These are phyloP conservation scores for Graphiopsis chlorocephala DNA, from an alignment of 2,329 filamentous ascomycete species.

Conservation along the genomic window DNA sequence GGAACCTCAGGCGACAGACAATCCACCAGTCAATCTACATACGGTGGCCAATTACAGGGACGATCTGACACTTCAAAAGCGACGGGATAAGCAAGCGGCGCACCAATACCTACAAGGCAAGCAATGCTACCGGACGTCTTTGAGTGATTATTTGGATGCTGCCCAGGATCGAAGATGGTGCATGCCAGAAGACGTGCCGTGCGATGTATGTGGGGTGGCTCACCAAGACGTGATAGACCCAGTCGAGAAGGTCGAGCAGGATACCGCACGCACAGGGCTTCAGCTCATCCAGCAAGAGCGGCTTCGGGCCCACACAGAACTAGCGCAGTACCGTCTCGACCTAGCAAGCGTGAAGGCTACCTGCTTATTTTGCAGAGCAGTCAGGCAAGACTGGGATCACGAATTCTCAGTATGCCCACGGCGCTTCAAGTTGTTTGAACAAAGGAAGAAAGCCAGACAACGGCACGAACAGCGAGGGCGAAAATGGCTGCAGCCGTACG, in stretches of 20 bases:
- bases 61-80: neutral
- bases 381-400: neutral
- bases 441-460: neutral
- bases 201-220: neutral
- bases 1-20: neutral
- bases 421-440: neutral
- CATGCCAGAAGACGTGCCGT: slow-evolving; percentile 12
- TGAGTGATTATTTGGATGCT: slow-evolving; percentile 7
- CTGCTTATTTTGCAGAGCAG: neutral
- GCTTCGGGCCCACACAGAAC: neutral
- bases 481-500: slow-evolving; percentile 3
- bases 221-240: neutral
- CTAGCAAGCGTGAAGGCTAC: neutral
- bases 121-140: slow-evolving; percentile 7
- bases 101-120: slow-evolving; percentile 3
- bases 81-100: neutral
- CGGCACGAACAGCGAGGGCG: neutral
- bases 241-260: neutral
- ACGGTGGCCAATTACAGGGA: neutral
- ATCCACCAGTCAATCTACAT: neutral
- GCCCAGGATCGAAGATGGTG: slow-evolving; percentile 7
- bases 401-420: neutral
- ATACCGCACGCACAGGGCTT: neutral
- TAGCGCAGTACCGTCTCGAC: neutral
- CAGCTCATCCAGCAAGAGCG: neutral